Evolutionary conservation across 2,329 filamentous ascomycete species (phyloP).

Genomic region (Lachnellula suecica): DNA sequence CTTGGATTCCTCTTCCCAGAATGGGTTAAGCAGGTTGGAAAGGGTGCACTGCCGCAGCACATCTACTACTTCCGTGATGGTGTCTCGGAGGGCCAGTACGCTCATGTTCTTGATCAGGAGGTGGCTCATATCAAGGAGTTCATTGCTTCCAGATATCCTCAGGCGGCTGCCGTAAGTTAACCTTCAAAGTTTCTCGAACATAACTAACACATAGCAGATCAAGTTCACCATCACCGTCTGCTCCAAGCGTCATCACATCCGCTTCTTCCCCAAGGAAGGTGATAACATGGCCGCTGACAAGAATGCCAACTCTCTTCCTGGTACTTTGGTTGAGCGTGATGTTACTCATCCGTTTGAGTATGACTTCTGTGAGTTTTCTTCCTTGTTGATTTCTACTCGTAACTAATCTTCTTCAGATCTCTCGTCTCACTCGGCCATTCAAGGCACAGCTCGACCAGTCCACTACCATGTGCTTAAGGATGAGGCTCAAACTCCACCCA

Average conservation of each 20-base stretch:
- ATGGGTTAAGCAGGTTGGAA: constrained; percentile 60
- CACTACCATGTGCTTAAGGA: constrained; percentile 90
- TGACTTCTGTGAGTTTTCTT: constrained; percentile 66
- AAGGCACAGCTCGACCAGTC: constrained; percentile 89
- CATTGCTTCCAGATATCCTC: constrained; percentile 43
- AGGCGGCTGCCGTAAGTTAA: constrained; percentile 15
- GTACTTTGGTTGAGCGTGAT: constrained; percentile 83
- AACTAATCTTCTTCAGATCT: constrained; percentile 9
- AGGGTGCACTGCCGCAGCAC: constrained; percentile 60
- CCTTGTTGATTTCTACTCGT: neutral
- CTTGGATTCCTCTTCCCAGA: constrained; percentile 61
- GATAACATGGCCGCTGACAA: constrained; percentile 57
- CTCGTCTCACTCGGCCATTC: constrained; percentile 74
- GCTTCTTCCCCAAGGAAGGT: constrained; percentile 74
- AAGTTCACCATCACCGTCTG: constrained; percentile 86
- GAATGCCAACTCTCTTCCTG: constrained; percentile 81
- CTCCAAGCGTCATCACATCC: constrained; percentile 91
- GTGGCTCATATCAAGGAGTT: constrained; percentile 66
- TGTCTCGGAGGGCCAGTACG: constrained; percentile 83
- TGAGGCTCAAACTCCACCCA: constrained; percentile 66
- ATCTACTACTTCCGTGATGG: constrained; percentile 94
- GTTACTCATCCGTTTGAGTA: constrained; percentile 90
- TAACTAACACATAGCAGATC: constrained; percentile 18
- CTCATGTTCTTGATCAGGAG: constrained; percentile 77
- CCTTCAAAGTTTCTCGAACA: neutral